Conservation (phyloP, 257 asterid genomes). For the Hygrophila difformis region DNA sequence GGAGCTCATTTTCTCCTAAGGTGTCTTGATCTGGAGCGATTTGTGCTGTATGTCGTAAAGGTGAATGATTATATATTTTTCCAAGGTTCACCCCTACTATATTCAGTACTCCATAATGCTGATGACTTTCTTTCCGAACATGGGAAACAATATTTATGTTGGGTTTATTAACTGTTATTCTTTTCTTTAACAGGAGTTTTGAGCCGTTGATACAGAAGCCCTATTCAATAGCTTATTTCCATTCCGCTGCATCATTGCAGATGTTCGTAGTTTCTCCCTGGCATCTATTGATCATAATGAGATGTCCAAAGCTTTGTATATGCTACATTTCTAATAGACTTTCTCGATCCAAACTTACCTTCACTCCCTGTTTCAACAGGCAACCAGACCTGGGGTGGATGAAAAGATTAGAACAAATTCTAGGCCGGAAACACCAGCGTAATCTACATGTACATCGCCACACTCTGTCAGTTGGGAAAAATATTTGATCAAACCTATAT, state of each 20-base stretch:
- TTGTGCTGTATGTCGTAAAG: constrained; percentile 55
- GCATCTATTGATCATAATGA: not conserved
- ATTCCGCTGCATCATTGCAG: constrained; percentile 91
- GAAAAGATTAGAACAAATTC: constrained; percentile 83
- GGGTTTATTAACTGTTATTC: too few species aligned
- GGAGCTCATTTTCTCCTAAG: constrained; percentile 76
- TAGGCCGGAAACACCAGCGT: constrained; percentile 93
- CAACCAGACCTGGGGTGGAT: constrained; percentile 98
- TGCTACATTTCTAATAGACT: not conserved
- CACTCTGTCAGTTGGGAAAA: too few species aligned
- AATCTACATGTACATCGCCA: constrained; percentile 90
- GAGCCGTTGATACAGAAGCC: constrained; percentile 98
- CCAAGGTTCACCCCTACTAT: constrained; percentile 1
- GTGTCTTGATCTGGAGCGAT: constrained; percentile 69
- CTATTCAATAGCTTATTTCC: constrained; percentile 79
- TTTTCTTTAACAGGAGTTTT: constrained; percentile 83
- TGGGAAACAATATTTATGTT: constrained; percentile 11
- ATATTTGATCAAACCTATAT: too few species aligned
- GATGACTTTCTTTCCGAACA: not conserved
- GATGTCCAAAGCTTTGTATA: not conserved
- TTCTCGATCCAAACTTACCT: not conserved
- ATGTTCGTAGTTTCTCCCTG: constrained; percentile 37
- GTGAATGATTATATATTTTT: constrained; percentile 25
- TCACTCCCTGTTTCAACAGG: constrained; percentile 33
- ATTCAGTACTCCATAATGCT: too few species aligned